Evolutionary conservation across 2,329 filamentous ascomycete genomes (phyloP).

Genomic region (Botrytis squamosa): DNA sequence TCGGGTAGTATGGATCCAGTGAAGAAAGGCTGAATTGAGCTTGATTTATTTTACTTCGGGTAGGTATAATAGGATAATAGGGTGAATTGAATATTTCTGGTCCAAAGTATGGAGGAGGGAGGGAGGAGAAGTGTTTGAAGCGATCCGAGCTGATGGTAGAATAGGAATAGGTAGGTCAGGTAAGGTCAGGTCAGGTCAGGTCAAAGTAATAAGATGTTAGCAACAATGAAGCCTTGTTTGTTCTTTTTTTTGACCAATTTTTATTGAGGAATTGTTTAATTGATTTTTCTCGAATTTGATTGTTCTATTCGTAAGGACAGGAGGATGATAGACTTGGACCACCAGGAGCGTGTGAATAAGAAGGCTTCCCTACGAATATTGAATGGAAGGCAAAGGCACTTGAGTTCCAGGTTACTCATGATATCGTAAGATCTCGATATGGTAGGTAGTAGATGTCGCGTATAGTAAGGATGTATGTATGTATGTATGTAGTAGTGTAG

Average conservation of each 20-base stretch:
- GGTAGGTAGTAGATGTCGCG: background rate
- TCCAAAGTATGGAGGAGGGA: background rate
- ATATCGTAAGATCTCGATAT: background rate
- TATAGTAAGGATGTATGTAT: no score
- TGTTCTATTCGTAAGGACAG: conserved; percentile 4
- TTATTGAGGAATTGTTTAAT: background rate
- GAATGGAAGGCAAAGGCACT: background rate
- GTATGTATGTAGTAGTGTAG: background rate
- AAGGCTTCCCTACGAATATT: background rate
- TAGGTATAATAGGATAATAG: background rate
- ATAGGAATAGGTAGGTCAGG: background rate
- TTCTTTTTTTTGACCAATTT: background rate
- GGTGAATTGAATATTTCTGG: background rate
- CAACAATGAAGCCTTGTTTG: conserved; percentile 4
- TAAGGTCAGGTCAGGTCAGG: background rate
- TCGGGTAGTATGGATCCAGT: background rate
- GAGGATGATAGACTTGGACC: background rate
- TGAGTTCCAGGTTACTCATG: background rate
- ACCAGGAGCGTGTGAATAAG: no score
- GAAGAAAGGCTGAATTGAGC: conserved; percentile 1
- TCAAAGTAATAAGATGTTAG: background rate
- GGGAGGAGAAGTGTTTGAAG: background rate
- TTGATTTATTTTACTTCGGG: background rate
- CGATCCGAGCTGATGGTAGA: conserved; percentile 6
- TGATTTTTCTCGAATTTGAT: background rate